Evolutionary conservation across 208 protist species (phyloP), one percentile per base, ranked within the genome.

Genomic region (Polymyxa betae): DNA sequence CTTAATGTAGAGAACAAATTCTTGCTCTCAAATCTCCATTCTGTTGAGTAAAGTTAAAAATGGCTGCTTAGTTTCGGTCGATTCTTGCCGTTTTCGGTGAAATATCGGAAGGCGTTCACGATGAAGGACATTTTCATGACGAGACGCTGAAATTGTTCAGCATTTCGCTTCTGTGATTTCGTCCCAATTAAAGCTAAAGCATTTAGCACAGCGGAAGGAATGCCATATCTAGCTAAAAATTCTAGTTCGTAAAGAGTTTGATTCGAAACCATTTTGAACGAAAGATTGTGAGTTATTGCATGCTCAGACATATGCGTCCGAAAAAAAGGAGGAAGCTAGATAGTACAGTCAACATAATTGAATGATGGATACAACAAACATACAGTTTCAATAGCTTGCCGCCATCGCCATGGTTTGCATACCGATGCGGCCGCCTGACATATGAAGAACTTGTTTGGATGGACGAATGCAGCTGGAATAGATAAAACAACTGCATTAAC

Each of bases 81-180:
- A 60, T 24, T 24, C 5, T 29, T 60, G 24, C 49, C 49, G 35
- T 43, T 5, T 82, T 82, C 72, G 16, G 72, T 82, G 72, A 82
- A 82, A 82, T 82, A 82, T 5, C 72, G 72, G n/a, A 82, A 82
- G 16, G 72, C 72, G 40, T 82, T n/a, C 5, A 82, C 72, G 10
- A 82, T 20, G 5, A n/a, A 20, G 72, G 5, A 16, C 16, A 82
- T 5, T 43, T 82, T 82, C 72, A 82, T n/a, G 72, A 82, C 35
- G 16, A 82, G 12, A 20, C 40, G 5, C 72, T 82, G 72, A 35
- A 82, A 82, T n/a, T 82, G 72, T 82, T 35, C 72, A 20, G 72
- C 72, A 45, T 5, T 82, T 5, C 72, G 72, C 35, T 82, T 82
- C n/a, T 82, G 72, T 12, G 72, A 20, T 45, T 35, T 43, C 5